phyloP scores from a whole-genome alignment of 352 stramenopile species.

The Globisporangium cederbergense region DNA sequence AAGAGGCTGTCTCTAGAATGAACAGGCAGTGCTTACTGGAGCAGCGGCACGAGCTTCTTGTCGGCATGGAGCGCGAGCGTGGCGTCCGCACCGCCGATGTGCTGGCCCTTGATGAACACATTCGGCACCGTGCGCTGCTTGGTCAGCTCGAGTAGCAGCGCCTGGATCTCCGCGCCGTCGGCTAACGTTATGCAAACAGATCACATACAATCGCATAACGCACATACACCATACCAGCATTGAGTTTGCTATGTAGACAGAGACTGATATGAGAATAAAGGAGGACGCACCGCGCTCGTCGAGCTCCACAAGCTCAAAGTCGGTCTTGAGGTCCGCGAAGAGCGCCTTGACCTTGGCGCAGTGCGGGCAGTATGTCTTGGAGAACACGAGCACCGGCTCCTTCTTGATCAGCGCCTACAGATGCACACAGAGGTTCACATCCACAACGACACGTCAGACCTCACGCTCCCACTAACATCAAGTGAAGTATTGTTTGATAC shows the following conservation, averaged over 20 bases:
- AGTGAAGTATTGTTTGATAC: no score
- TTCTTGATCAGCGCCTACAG: conserved; percentile 54
- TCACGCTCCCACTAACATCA: no score
- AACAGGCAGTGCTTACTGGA: conserved; percentile 30
- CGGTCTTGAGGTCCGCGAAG: conserved; percentile 69
- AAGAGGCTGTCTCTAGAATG: no score
- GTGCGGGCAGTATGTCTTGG: conserved; percentile 95
- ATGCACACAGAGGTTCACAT: background rate
- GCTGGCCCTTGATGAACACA: conserved; percentile 97
- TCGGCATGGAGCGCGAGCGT: conserved; percentile 49
- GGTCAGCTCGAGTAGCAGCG: conserved; percentile 87
- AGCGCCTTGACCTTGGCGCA: conserved; percentile 89
- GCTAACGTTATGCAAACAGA: conserved; percentile 21
- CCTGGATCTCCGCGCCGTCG: conserved; percentile 91
- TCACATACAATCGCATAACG: background rate
- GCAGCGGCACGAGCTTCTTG: conserved; percentile 51
- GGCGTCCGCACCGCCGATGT: conserved; percentile 94
- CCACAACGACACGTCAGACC: background rate
- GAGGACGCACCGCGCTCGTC: conserved; percentile 44
- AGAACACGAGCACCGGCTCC: conserved; percentile 90
- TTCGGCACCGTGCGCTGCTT: conserved; percentile 96
- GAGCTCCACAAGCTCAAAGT: conserved; percentile 69
- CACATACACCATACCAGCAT: background rate
- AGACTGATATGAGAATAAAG: background rate
- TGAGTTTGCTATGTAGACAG: background rate